phyloP scores from a whole-genome alignment of 352 stramenopile species.

The Stramenopiles sp. region DNA sequence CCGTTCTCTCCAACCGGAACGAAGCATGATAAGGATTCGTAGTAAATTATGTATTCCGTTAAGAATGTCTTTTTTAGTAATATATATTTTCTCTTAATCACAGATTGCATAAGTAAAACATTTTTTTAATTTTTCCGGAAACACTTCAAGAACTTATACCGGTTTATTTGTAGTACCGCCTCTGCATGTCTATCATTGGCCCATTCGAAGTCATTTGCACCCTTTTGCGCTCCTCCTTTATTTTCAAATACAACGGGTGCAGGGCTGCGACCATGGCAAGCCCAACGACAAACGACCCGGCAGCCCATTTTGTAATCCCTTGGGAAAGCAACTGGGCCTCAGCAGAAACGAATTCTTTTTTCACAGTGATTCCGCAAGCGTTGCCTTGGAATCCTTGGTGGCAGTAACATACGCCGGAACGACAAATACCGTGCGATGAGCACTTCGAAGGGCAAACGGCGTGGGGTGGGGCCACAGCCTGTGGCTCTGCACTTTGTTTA shows the following conservation, averaged over 20 bases:
- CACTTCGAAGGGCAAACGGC: background rate
- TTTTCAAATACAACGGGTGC: background rate
- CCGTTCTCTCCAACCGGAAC: too few relatives aligned
- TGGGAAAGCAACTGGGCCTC: background rate
- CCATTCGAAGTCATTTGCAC: background rate
- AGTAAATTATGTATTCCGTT: too few relatives aligned
- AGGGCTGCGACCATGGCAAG: background rate
- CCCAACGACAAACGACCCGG: slow-evolving; percentile 2
- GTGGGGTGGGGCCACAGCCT: background rate
- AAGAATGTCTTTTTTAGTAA: too few relatives aligned
- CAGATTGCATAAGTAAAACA: too few relatives aligned
- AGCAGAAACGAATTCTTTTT: slow-evolving; percentile 7
- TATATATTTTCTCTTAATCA: too few relatives aligned
- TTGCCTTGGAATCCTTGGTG: background rate
- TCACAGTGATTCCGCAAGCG: background rate
- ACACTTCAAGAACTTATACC: too few relatives aligned
- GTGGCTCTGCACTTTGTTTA: too few relatives aligned
- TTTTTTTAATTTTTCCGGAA: too few relatives aligned
- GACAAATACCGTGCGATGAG: slow-evolving; percentile 7
- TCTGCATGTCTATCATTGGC: too few relatives aligned
- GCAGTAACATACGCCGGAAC: slow-evolving; percentile 4
- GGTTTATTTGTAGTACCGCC: too few relatives aligned
- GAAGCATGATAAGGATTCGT: too few relatives aligned
- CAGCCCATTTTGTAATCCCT: slow-evolving; percentile 5
- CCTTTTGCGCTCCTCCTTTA: background rate